Conservation (phyloP, 2,329 filamentous ascomycete genomes). For the Ophiostoma ips region DNA sequence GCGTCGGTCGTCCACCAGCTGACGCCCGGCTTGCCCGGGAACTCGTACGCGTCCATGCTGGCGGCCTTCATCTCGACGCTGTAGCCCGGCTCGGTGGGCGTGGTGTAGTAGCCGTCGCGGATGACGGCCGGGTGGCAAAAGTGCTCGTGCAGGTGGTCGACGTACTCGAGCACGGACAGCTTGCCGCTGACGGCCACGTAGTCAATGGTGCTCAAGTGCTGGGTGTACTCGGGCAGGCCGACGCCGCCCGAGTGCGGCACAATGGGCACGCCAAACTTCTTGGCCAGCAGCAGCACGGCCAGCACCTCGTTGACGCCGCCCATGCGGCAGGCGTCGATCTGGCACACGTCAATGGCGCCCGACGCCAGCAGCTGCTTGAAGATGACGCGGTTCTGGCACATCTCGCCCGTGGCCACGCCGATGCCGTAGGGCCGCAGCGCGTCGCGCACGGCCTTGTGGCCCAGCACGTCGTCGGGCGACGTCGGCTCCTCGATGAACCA, state of each 20-base stretch:
- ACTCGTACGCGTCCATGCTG: constrained; percentile 69
- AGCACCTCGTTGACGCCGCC: constrained; percentile 86
- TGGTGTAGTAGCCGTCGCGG: constrained; percentile 76
- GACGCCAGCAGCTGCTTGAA: constrained; percentile 82
- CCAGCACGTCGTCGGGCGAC: constrained; percentile 76
- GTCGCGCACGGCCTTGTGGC: constrained; percentile 72
- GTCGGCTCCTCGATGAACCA: constrained; percentile 96
- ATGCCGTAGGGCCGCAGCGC: constrained; percentile 63
- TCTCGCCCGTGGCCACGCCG: constrained; percentile 81
- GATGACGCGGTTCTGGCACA: constrained; percentile 89
- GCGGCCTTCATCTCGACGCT: constrained; percentile 87
- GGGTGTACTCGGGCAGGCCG: constrained; percentile 83
- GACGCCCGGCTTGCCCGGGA: constrained; percentile 61
- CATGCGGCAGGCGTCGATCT: constrained; percentile 80
- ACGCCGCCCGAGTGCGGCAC: constrained; percentile 85
- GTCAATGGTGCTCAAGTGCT: constrained; percentile 84
- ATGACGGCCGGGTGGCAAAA: constrained; percentile 72
- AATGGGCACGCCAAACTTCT: constrained; percentile 64
- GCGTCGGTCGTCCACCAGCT: constrained; percentile 79
- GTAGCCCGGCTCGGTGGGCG: constrained; percentile 70
- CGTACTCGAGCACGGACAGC: constrained; percentile 74
- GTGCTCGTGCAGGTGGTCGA: constrained; percentile 88
- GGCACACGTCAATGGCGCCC: constrained; percentile 74
- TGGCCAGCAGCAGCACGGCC: constrained; percentile 76
- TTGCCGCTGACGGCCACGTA: constrained; percentile 78